A percentile compares a stretch with the other conserved stretches of the same genome.
phyloP scores from a whole-genome alignment of 1,284 basidiomycete species.

The Athelia psychrophila region DNA sequence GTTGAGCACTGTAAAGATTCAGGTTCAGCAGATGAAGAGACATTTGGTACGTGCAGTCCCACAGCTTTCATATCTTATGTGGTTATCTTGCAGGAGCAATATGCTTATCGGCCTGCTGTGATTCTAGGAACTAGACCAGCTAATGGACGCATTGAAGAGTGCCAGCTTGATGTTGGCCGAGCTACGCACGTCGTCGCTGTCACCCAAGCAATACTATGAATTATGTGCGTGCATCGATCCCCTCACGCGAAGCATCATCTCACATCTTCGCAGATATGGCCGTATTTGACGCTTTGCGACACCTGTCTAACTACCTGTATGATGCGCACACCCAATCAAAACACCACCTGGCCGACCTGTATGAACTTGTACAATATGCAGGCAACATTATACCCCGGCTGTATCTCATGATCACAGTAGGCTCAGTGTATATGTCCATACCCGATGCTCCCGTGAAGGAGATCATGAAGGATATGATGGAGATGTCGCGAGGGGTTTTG shows the following conservation, averaged over 20 bases:
- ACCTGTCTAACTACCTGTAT: conserved; percentile 92
- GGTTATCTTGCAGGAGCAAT: conserved; percentile 1
- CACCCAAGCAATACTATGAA: conserved; percentile 97
- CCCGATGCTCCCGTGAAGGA: conserved; percentile 94
- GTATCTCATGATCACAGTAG: conserved; percentile 98
- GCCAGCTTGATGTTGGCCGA: conserved; percentile 96
- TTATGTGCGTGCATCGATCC: conserved; percentile 60
- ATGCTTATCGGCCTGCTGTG: background rate
- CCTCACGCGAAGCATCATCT: conserved; percentile 9
- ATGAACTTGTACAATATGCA: conserved; percentile 96
- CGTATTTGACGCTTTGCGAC: conserved; percentile 90
- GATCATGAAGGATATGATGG: conserved; percentile 99
- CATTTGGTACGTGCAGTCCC: conserved; percentile 65
- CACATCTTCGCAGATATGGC: conserved; percentile 74
- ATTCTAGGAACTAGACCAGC: conserved; percentile 81
- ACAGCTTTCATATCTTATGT: conserved; percentile 1
- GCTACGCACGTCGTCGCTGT: conserved; percentile 85
- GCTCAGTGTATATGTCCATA: conserved; percentile 96
- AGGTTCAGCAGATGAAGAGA: conserved; percentile 91
- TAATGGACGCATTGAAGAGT: conserved; percentile 96
- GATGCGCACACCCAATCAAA: conserved; percentile 87
- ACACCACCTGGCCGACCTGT: conserved; percentile 94
- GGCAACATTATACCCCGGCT: conserved; percentile 92
- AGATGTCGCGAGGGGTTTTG: conserved; percentile 94
- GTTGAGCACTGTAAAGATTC: conserved; percentile 85